Conservation (phyloP, 495 filamentous ascomycete genomes). For the Trypethelium eluteriae region DNA sequence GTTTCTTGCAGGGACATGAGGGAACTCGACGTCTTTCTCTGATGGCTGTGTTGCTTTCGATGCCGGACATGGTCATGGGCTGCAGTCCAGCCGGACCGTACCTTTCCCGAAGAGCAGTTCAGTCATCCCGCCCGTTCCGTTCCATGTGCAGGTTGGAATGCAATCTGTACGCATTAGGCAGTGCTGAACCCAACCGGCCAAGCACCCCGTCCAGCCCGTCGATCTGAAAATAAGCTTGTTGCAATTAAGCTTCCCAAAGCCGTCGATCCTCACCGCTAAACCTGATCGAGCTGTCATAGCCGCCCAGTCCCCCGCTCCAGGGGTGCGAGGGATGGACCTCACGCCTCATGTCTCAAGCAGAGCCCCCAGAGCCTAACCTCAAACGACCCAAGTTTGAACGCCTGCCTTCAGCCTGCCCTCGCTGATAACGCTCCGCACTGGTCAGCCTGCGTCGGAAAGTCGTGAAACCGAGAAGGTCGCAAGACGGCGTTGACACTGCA, state of each 20-base stretch:
- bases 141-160: not conserved
- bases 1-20: too few species aligned
- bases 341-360: not conserved
- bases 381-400: conserved; percentile 9
- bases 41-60: too few species aligned
- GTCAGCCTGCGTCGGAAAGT: not conserved
- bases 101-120: not conserved
- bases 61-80: too few species aligned
- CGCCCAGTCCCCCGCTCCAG: not conserved
- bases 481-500: not conserved
- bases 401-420: not conserved
- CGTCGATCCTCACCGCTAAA: not conserved
- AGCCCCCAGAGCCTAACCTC: conserved; percentile 1
- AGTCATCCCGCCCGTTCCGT: not conserved
- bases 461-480: conserved; percentile 8
- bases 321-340: not conserved
- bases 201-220: too few species aligned
- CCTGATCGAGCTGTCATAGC: not conserved
- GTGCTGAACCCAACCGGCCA: not conserved
- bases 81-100: not conserved
- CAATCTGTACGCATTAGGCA: not conserved
- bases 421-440: not conserved
- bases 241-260: not conserved
- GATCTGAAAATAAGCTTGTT: conserved; percentile 7
- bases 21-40: too few species aligned